Base-by-base conservation (phyloP, 2,329 filamentous ascomycete species). In the Bimuria novae-zelandiae region DNA sequence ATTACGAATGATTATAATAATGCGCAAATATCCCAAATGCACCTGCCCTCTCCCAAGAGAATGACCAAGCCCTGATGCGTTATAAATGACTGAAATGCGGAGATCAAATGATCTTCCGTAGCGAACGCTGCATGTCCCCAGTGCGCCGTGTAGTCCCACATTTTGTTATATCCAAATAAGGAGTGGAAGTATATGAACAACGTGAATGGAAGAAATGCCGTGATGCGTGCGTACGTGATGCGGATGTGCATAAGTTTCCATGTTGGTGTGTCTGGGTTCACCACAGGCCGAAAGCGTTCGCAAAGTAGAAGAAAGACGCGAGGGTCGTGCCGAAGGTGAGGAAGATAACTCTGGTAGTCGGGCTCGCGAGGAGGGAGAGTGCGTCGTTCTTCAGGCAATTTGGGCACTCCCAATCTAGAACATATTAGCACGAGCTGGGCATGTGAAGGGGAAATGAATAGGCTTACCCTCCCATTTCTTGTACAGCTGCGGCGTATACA, bases 401-500 rank as follows among this genome's bases (percentile, higher is more conserved):
- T 19, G 81, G 77, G 68, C 84, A 87, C 48, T 72, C 68, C 67
- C 73, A 84, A 32, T 81, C 82, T 82, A 49, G 14, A 5, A 6
- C 4, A 21, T 39, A 53, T 65, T 51, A 66, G 59, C 32, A 12
- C 1, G 12, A 8, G 14, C 23, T 21, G 3, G 2, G 2, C 10
- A 10, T 27, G 12, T 30, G 7, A 21, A 35, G 8, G 32, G 12
- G 1, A 35, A 8, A 36, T 36, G 17, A 19, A 42, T 32, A n/a
- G n/a, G 64, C 79, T 67, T 74, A 84, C 82, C 76, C 39, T 67
- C 62, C 51, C 81, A 75, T 6, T 80, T 76, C 4, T 76, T 79
- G 65, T 83, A 81, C 3, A 75, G 52, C 69, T 82, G 81, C 36
- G 80, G 77, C 22, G 67, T 65, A 68, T 89, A 89, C 82, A 89